Conservation (phyloP, 2,329 filamentous ascomycete genomes). For the Akanthomyces lecanii region DNA sequence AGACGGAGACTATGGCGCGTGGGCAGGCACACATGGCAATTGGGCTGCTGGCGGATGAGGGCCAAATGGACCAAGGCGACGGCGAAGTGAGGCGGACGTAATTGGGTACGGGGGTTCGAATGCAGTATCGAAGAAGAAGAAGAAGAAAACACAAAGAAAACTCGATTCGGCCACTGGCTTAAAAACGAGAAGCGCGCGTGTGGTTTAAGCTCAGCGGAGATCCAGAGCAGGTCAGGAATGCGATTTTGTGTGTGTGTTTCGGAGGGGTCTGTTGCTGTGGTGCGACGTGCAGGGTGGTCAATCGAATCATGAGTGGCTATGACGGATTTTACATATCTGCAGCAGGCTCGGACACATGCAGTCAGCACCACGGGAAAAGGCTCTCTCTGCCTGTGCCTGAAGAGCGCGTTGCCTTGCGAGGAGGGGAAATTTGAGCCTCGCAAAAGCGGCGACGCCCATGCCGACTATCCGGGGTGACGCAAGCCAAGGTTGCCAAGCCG, state of each 20-base stretch:
- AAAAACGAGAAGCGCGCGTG: no score
- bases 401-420: no score
- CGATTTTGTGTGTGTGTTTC: not conserved
- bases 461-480: constrained; percentile 13
- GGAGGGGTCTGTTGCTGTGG: not conserved
- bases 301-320: not conserved
- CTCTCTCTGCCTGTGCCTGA: not conserved
- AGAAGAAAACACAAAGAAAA: not conserved
- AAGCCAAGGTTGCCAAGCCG: not conserved
- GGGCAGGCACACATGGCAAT: no score
- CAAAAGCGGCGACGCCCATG: constrained; percentile 13
- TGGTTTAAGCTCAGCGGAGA: not conserved
- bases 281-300: not conserved
- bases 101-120: not conserved
- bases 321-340: not conserved
- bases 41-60: no score
- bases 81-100: not conserved
- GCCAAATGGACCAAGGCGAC: no score
- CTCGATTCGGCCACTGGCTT: not conserved
- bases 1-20: no score
- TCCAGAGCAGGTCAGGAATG: not conserved
- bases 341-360: not conserved
- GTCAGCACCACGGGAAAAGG: no score
- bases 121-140: not conserved
- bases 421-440: no score